Evolutionary conservation across 345 rosid species (phyloP), one percentile per base, ranked within the genome.

Genomic region (Heritiera fomes): DNA sequence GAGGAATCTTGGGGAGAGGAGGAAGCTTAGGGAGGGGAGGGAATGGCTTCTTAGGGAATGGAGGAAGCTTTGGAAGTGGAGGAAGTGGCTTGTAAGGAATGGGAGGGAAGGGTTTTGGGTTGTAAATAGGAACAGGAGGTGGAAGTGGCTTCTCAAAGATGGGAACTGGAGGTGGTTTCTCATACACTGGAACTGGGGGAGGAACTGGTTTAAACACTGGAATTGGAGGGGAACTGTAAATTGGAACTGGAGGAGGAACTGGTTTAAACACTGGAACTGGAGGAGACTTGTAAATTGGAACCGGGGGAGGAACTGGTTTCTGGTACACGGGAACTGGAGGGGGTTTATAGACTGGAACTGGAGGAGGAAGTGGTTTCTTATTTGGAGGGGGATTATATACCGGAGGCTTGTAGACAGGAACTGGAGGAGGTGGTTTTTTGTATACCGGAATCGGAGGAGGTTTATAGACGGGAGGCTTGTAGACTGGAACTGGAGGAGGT

Each of bases 61-160:
- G 90, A 60, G 95, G 93, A 63, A 88, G 47, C 75, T 85, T 84
- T 12, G 87, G 90, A 67, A 87, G 78, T 58, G 86, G 76, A 34
- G 75, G 75, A 10, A 72, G 73, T 69, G 73, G 73, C 15, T 76
- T 77, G 15, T 17, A 83, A 41, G 41, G 53, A 82, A 43, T 28
- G 90, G 91, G 32, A 53, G 55, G 90, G 86, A 67, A 73, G 71
- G 45, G 90, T 82, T 56, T 85, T 89, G 88, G 88, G 0, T 76
- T 76, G 74, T 81, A 38, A 9, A 52, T 14, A 0, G 82, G 69
- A 23, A 66, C 43, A 0, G 80, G 81, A 9, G 86, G 89, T 0
- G 68, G 67, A 0, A 70, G 61, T 28, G 82, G 80, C 75, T 80
- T 82, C 46, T 75, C 30, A 43, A 73, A 71, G 15, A 77, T 11